phyloP scores from a whole-genome alignment of 768 basidiomycete genomes.

The Tylopilus cervinicoccineus region DNA sequence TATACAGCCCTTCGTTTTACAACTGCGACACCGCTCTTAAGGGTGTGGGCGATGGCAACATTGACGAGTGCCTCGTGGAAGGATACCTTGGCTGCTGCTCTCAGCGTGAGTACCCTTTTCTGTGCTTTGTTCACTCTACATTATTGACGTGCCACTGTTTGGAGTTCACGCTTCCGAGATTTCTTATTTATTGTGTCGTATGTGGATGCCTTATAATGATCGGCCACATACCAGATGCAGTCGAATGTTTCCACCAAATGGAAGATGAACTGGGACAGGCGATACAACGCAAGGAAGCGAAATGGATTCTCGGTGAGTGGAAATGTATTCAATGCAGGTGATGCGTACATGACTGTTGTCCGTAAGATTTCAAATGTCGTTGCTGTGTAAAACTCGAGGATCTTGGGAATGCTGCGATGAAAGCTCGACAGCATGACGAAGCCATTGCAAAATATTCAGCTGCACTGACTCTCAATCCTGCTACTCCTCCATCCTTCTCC shows the following conservation, averaged over 20 bases:
- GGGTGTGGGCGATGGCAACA: not conserved
- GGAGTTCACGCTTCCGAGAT: not conserved
- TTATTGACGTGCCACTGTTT: not conserved
- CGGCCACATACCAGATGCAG: not conserved
- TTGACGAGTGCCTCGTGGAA: not conserved
- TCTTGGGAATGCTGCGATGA: not conserved
- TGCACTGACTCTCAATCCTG: not conserved
- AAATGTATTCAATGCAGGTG: not conserved
- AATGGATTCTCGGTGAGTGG: not conserved
- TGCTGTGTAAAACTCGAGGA: not conserved
- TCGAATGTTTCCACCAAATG: not conserved
- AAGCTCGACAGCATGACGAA: not conserved
- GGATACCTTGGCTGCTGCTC: not conserved
- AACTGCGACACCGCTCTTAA: not conserved
- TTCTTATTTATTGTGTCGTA: not conserved
- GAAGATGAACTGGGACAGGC: not conserved
- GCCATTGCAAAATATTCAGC: not conserved
- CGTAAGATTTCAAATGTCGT: not conserved
- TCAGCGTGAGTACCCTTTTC: not conserved
- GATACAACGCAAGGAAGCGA: not conserved
- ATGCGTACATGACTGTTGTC: not conserved
- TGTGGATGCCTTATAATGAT: not conserved
- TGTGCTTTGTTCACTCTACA: no score
- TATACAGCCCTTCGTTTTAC: not conserved
- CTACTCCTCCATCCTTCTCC: no score